These are phyloP conservation scores for Collariella sp. DNA, from an alignment of 495 filamentous ascomycete genomes.

Conservation along the genomic window DNA sequence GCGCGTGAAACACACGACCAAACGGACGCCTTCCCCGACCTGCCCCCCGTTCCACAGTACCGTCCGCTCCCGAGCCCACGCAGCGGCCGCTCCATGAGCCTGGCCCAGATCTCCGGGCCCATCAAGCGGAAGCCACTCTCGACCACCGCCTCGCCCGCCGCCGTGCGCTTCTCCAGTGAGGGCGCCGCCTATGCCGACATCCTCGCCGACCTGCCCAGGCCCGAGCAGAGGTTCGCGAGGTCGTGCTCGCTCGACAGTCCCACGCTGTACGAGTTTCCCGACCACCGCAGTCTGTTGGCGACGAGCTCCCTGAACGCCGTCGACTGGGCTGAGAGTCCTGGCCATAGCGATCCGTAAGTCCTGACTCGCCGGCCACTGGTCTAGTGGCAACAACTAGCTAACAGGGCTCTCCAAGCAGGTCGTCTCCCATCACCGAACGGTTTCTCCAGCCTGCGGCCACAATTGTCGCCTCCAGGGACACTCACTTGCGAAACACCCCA, in stretches of 20 bases:
- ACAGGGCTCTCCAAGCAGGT: constrained; percentile 20
- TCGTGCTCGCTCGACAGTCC: constrained; percentile 48
- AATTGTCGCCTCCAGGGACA: constrained; percentile 27
- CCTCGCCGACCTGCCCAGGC: constrained; percentile 28
- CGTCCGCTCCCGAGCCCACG: constrained; percentile 24
- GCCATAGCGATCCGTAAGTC: constrained; percentile 23
- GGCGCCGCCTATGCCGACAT: constrained; percentile 36
- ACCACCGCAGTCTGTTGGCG: constrained; percentile 14
- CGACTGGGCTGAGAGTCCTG: constrained; percentile 12
- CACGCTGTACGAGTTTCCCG: constrained; percentile 48
- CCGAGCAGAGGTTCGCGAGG: constrained; percentile 42
- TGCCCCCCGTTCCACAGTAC: constrained; percentile 11
- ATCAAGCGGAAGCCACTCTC: constrained; percentile 50
- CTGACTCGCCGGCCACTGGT: constrained; percentile 16
- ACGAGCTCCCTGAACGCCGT: constrained; percentile 13
- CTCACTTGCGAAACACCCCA: constrained; percentile 28
- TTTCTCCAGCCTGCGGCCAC: constrained; percentile 9
- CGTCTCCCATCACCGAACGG: constrained; percentile 19
- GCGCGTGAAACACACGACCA: constrained; percentile 22
- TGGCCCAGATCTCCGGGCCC: constrained; percentile 24
- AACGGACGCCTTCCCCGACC: constrained; percentile 21
- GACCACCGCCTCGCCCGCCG: constrained; percentile 41
- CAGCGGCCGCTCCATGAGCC: constrained; percentile 24
- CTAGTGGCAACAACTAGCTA: constrained; percentile 19
- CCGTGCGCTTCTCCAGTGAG: constrained; percentile 39